Evolutionary conservation across 148 eudicot species (phyloP).

Genomic region (Rhododendron griersonianum): DNA sequence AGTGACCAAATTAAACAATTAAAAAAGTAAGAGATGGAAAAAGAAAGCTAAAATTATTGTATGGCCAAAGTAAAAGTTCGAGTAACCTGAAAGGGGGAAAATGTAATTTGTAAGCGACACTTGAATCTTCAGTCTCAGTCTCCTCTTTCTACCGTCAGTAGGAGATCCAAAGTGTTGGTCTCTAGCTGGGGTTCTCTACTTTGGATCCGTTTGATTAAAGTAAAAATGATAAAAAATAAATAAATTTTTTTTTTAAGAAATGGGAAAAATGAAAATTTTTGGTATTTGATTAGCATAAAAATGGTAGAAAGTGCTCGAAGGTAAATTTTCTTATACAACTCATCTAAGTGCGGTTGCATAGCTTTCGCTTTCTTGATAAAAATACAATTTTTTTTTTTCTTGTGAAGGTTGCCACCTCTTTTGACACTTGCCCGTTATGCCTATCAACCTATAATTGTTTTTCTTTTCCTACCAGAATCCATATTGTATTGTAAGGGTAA

Average conservation of each 20-base stretch:
- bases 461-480: background rate
- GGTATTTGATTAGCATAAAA: too few relatives aligned
- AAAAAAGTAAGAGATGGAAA: background rate
- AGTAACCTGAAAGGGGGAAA: background rate
- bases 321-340: too few relatives aligned
- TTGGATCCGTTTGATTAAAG: too few relatives aligned
- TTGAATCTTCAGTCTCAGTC: background rate
- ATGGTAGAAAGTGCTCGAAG: too few relatives aligned
- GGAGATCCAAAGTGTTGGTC: background rate
- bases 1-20: background rate
- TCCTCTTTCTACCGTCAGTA: background rate
- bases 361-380: too few relatives aligned
- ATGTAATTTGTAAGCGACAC: background rate
- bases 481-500: background rate
- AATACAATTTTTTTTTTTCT: too few relatives aligned
- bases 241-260: too few relatives aligned
- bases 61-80: background rate
- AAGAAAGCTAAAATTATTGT: background rate
- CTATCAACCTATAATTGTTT: background rate
- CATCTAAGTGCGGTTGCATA: too few relatives aligned
- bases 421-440: background rate
- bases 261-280: too few relatives aligned
- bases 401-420: too few relatives aligned
- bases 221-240: too few relatives aligned
- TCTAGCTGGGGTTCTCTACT: background rate